Base-by-base conservation (phyloP, 1,284 basidiomycete species). In the Crepidotus sp. region DNA sequence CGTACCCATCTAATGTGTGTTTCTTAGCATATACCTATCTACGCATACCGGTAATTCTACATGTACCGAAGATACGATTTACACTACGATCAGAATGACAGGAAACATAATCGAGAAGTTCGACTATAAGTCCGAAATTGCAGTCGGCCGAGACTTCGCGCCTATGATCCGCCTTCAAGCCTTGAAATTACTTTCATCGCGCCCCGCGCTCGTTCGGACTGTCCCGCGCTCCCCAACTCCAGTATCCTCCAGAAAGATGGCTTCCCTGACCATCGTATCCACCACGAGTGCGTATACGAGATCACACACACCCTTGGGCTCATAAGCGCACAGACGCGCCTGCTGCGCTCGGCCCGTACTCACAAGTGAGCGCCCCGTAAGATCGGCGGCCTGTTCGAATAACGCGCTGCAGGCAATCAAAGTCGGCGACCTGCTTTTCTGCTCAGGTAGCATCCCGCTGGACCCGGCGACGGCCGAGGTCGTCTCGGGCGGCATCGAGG, bases 361-460 rank as follows among this genome's bases (percentile, higher is more conserved):
- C 81, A 4, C 89, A 97, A 67, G 50, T 50, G 15, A 40, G 37
- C 29, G 9, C 25, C 22, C 3, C 6, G 19, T 22, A 8, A 26
- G 10, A 1, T 6, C 22, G 4, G 10, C 3, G 19, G 17, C n/a
- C 14, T 4, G 15, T 11, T 13, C 17, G 14, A 24, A 18, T 21
- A 21, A 24, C 11, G 14, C 26, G 25, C 17, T 15, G 3, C 24
- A 46, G 45, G 92, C 85, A 7, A 77, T 93, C 65, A 87, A 86
- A 59, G 76, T 80, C 53, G 89, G 89, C 48, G 80, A 88, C 55
- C 74, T 93, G 45, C 78, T 96, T 54, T 97, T 94, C 68, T 73
- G 82, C 37, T 95, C 90, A 5, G 95, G 95, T 42, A 88, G 84
- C 59, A 88, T 98, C 57, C 87, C 91, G 1, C 71, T 97, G 49